Percentiles rank a stretch among this genome's conserved stretches.
Conservation (phyloP, 2,329 filamentous ascomycete genomes). For the Botrytis squamosa region DNA sequence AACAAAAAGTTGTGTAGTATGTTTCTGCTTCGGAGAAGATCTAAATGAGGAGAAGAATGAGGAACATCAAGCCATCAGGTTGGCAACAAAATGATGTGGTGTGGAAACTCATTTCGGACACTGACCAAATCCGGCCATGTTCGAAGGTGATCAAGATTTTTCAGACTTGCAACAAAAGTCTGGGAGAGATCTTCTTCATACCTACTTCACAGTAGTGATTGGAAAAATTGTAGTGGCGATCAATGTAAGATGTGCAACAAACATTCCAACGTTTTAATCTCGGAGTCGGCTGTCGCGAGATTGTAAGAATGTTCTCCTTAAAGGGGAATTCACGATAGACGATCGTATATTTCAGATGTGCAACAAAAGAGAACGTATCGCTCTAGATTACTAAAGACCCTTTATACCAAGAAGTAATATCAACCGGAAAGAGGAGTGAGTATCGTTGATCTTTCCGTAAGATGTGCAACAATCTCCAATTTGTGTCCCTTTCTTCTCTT, state of each 20-base stretch:
- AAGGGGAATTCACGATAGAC: conserved; percentile 16
- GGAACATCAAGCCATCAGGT: neutral
- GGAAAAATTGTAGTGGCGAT: neutral
- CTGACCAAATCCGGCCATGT: neutral
- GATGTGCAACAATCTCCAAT: conserved; percentile 15
- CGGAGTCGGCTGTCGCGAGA: neutral
- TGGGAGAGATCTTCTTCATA: neutral
- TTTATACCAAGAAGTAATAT: neutral
- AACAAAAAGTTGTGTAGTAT: neutral
- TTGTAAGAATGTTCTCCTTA: neutral
- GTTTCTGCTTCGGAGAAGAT: neutral
- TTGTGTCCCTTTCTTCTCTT: neutral
- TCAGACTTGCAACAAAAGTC: conserved; percentile 20
- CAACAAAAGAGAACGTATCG: neutral
- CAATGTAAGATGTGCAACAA: conserved; percentile 4
- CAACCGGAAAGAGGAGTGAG: conserved; percentile 3
- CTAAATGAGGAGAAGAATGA: neutral
- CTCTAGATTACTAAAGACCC: neutral
- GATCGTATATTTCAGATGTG: conserved; percentile 13
- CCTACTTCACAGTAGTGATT: neutral
- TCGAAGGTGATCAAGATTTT: conserved; percentile 15
- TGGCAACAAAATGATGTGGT: neutral
- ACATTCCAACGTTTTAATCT: neutral
- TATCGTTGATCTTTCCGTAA: conserved; percentile 11
- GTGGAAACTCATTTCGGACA: conserved; percentile 5